Conservation (phyloP, 306 rosid genomes). For the Quercus alba region DNA sequence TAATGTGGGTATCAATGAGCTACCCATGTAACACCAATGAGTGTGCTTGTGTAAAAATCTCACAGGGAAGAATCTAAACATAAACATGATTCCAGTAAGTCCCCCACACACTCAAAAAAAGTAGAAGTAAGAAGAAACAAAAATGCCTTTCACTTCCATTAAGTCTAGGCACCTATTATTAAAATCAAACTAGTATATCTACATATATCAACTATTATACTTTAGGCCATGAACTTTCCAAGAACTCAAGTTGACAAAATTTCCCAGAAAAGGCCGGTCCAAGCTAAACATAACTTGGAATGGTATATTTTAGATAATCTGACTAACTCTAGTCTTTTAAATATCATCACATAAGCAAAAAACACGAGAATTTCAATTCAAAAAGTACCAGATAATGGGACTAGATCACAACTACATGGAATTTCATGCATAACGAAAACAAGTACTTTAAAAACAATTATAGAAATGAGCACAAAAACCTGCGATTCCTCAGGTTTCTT, state of each 20-base stretch:
- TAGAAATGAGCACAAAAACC: conserved; percentile 36
- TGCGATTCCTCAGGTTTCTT: conserved; percentile 95
- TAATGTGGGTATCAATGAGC: background rate
- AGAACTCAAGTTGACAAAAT: background rate
- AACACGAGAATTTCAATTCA: background rate
- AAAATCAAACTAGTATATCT: background rate
- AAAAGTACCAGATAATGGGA: background rate
- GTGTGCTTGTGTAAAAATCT: background rate
- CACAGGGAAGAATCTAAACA: background rate
- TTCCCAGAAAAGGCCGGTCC: background rate
- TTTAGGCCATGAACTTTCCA: background rate
- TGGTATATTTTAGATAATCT: background rate
- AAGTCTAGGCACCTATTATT: background rate
- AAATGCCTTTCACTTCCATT: background rate
- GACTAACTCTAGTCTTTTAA: background rate
- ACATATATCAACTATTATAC: background rate
- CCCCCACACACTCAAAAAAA: background rate
- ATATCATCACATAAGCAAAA: background rate
- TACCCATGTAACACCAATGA: background rate
- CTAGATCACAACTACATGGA: conserved; percentile 10
- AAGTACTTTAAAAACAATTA: background rate
- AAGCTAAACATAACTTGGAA: background rate
- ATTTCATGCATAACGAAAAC: background rate
- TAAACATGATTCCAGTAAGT: background rate
- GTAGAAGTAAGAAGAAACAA: background rate